phyloP scores from a whole-genome alignment of 768 basidiomycete genomes.

The Boletus barrowsii region DNA sequence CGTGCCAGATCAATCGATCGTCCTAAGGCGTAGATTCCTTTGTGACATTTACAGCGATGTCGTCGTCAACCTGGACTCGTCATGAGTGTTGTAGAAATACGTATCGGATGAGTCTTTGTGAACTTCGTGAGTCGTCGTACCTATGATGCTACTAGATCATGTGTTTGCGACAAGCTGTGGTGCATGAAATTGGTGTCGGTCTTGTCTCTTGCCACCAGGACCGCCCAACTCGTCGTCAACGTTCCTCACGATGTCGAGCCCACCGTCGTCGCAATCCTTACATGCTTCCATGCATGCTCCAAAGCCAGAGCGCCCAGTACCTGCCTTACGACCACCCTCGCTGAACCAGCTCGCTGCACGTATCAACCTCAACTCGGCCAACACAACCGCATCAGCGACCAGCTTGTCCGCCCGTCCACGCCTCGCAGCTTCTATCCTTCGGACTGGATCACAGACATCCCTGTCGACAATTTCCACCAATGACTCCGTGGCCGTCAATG shows the following conservation, averaged over 20 bases:
- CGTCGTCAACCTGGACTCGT: neutral
- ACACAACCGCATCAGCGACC: slow-evolving; percentile 20
- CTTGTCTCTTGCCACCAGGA: slow-evolving; percentile 15
- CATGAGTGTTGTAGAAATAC: too few species aligned
- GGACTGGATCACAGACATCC: slow-evolving; percentile 57
- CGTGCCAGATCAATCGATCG: too few species aligned
- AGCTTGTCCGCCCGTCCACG: slow-evolving; percentile 53
- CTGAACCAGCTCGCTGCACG: slow-evolving; percentile 81
- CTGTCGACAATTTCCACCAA: slow-evolving; percentile 44
- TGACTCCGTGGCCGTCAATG: slow-evolving; percentile 68
- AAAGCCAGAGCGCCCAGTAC: slow-evolving; percentile 36
- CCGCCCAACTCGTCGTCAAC: slow-evolving; percentile 12
- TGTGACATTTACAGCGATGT: neutral
- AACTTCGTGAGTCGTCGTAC: too few species aligned
- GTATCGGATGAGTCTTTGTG: too few species aligned
- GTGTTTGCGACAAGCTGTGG: neutral
- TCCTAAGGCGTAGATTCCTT: too few species aligned
- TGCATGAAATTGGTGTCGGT: neutral
- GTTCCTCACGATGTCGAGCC: slow-evolving; percentile 29
- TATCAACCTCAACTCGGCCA: slow-evolving; percentile 47
- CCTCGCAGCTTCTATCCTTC: slow-evolving; percentile 67
- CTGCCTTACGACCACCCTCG: slow-evolving; percentile 55
- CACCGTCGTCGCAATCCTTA: slow-evolving; percentile 28
- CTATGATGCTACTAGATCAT: too few species aligned
- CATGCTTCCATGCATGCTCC: slow-evolving; percentile 33